Percentiles rank a stretch among this genome's conserved stretches.
Conservation (phyloP, 441 rosid species). For the Hura crepitans region DNA sequence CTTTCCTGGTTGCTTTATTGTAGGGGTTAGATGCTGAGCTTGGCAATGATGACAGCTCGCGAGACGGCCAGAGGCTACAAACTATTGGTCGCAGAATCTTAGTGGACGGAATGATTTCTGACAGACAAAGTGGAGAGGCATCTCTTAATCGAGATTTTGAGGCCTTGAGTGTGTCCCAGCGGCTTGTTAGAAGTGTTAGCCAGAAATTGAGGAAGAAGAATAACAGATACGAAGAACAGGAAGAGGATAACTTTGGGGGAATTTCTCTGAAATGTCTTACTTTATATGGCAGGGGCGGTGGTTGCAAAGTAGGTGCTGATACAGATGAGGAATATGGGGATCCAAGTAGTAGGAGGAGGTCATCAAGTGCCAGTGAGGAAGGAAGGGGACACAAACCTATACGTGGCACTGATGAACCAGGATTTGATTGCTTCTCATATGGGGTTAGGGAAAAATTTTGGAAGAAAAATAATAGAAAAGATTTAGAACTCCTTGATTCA, state of each 20-base stretch:
- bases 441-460: conserved; percentile 79
- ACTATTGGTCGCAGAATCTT: conserved; percentile 12
- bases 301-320: conserved; percentile 92
- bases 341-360: conserved; percentile 63
- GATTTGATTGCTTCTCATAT: conserved; percentile 80
- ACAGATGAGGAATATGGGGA: conserved; percentile 72
- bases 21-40: conserved; percentile 7
- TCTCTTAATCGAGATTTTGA: conserved; percentile 57
- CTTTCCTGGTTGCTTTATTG: neutral
- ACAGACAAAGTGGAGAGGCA: conserved; percentile 45
- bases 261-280: conserved; percentile 63
- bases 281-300: conserved; percentile 66
- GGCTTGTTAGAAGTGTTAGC: conserved; percentile 70
- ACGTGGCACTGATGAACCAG: conserved; percentile 68
- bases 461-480: conserved; percentile 60
- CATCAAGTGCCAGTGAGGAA: conserved; percentile 76
- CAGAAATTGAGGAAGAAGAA: conserved; percentile 62
- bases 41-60: conserved; percentile 3
- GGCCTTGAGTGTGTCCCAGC: conserved; percentile 61
- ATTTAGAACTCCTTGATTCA: conserved; percentile 42
- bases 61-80: conserved; percentile 18
- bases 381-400: conserved; percentile 51
- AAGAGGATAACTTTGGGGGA: conserved; percentile 48
- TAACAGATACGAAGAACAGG: conserved; percentile 45
- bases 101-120: conserved; percentile 41